phyloP scores from a whole-genome alignment of 1,139 yeast species.

The Yamadazyma spencermartinsiae region DNA sequence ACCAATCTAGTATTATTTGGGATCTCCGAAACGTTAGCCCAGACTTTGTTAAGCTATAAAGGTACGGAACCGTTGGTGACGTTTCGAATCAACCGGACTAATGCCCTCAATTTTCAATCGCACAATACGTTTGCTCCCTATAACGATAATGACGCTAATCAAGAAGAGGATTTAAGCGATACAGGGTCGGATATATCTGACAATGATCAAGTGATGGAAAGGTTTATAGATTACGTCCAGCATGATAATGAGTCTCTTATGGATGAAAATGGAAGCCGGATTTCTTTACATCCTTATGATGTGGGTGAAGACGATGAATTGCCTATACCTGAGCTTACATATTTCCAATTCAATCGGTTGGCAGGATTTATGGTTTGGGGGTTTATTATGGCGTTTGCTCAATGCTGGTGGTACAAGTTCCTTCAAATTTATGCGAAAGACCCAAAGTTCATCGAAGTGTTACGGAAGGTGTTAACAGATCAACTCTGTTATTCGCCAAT shows the following conservation, averaged over 20 bases:
- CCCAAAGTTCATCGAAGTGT: constrained; percentile 78
- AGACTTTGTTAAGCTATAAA: constrained; percentile 51
- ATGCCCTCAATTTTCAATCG: constrained; percentile 9
- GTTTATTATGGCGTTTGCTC: constrained; percentile 74
- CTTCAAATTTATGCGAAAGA: constrained; percentile 80
- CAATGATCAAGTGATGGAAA: constrained; percentile 14
- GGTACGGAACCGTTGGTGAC: constrained; percentile 22
- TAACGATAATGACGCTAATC: constrained; percentile 13
- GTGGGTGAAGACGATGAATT: constrained; percentile 2
- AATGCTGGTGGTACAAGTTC: constrained; percentile 86
- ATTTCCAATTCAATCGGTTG: constrained; percentile 68
- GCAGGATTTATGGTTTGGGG: constrained; percentile 91
- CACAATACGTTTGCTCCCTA: constrained; percentile 14
- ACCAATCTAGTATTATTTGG: constrained; percentile 84
- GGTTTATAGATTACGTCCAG: constrained; percentile 9
- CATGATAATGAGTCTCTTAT: constrained; percentile 25
- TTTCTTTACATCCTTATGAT: constrained; percentile 6
- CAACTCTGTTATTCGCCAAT: constrained; percentile 88
- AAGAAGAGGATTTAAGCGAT: constrained; percentile 10
- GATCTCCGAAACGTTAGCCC: constrained; percentile 88
- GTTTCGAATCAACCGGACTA: constrained; percentile 22
- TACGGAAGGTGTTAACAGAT: constrained; percentile 85
- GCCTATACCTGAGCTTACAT: constrained; percentile 26
- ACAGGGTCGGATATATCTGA: constrained; percentile 14
- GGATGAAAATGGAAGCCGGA: constrained; percentile 7